A percentile compares a stretch with the other conserved stretches of the same genome.
phyloP scores from a whole-genome alignment of 306 rosid genomes.

The Cucurbita ficifolia region DNA sequence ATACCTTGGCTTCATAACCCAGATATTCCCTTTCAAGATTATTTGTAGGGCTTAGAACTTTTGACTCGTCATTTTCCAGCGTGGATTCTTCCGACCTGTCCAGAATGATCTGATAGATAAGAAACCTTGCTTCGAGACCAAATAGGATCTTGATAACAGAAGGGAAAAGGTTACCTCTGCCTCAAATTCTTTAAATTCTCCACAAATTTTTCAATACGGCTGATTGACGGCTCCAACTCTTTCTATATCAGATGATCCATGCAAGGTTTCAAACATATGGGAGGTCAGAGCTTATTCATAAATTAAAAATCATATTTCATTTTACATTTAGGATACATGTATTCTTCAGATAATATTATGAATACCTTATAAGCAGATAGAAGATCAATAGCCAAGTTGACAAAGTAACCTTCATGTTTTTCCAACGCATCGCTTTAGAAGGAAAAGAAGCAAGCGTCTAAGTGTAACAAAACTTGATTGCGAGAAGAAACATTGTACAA shows the following conservation, averaged over 20 bases:
- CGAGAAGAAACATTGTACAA: background rate
- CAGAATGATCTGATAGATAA: constrained; percentile 14
- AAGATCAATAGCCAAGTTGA: constrained; percentile 54
- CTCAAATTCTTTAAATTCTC: constrained; percentile 61
- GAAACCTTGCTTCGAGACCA: constrained; percentile 5
- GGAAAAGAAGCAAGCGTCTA: constrained; percentile 9
- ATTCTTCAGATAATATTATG: background rate
- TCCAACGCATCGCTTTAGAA: constrained; percentile 75
- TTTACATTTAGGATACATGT: background rate
- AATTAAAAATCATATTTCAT: background rate
- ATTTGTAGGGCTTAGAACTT: constrained; percentile 48
- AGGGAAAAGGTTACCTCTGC: constrained; percentile 37
- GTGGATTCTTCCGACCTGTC: constrained; percentile 39
- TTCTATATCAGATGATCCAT: constrained; percentile 33
- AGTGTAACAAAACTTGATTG: background rate
- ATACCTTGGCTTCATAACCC: constrained; percentile 75
- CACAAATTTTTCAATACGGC: constrained; percentile 52
- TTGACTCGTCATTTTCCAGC: constrained; percentile 41
- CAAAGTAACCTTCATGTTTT: constrained; percentile 71
- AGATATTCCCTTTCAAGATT: constrained; percentile 92
- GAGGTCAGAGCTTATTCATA: background rate
- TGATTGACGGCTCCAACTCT: constrained; percentile 74
- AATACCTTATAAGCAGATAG: constrained; percentile 77
- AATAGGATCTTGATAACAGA: constrained; percentile 6
- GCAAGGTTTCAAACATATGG: constrained; percentile 6